A percentile compares a stretch with the other conserved stretches of the same genome.
Evolutionary conservation across 1,284 basidiomycete species (phyloP).

Genomic region (Neolentinus lepideus): DNA sequence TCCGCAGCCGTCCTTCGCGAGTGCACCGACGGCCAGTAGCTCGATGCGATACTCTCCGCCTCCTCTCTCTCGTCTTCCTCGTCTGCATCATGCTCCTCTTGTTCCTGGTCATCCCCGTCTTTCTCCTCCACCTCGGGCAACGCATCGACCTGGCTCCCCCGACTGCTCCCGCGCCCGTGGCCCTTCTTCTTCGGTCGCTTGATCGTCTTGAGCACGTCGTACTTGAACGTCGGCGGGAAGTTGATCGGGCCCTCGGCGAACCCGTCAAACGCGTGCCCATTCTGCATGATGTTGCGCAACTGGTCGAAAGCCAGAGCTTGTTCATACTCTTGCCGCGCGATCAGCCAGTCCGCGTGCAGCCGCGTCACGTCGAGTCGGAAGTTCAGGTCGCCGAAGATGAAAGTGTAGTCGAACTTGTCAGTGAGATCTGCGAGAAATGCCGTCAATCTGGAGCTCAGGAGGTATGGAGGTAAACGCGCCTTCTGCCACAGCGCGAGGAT

Average conservation of each 20-base stretch:
- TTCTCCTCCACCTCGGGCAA: slow-evolving; percentile 25
- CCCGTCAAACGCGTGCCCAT: slow-evolving; percentile 52
- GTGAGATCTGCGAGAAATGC: slow-evolving; percentile 52
- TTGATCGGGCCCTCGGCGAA: slow-evolving; percentile 66
- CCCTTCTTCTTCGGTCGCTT: slow-evolving; percentile 38
- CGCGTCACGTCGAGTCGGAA: slow-evolving; percentile 70
- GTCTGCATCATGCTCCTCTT: slow-evolving; percentile 25
- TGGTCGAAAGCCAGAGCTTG: slow-evolving; percentile 80
- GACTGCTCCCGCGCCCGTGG: slow-evolving; percentile 6
- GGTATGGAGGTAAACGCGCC: slow-evolving; percentile 28
- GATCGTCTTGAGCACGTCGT: slow-evolving; percentile 57
- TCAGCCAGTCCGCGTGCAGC: slow-evolving; percentile 66
- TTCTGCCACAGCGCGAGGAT: slow-evolving; percentile 60
- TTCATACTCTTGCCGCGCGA: slow-evolving; percentile 48
- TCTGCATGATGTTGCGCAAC: slow-evolving; percentile 61
- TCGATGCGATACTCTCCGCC: slow-evolving; percentile 27
- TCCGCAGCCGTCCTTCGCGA: slow-evolving; percentile 34
- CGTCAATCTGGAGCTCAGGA: slow-evolving; percentile 5
- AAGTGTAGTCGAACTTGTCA: slow-evolving; percentile 78
- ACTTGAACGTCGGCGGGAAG: slow-evolving; percentile 84
- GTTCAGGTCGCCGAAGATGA: slow-evolving; percentile 79
- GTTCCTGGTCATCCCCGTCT: slow-evolving; percentile 21
- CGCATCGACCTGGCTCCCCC: slow-evolving; percentile 27
- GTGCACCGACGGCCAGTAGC: slow-evolving; percentile 33
- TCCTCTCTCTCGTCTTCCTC: slow-evolving; percentile 31